A percentile compares a stretch with the other conserved stretches of the same genome.
Conservation (phyloP, 2,329 filamentous ascomycete genomes). For the Cyphellophora attinorum region DNA sequence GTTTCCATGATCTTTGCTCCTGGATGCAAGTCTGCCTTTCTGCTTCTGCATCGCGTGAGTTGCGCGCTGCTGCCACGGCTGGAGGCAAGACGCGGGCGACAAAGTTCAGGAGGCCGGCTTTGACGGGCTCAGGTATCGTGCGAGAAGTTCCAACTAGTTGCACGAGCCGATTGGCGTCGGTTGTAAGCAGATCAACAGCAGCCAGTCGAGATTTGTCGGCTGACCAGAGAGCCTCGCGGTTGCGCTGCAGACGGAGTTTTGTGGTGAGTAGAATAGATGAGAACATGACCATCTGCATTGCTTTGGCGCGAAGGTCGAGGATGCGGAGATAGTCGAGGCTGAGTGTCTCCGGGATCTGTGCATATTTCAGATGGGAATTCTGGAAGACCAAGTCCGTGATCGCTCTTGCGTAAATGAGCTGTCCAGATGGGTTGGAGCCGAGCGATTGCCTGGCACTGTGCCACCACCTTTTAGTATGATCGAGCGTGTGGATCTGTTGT, state of each 20-base stretch:
- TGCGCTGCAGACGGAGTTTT: slow-evolving; percentile 56
- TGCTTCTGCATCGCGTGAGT: slow-evolving; percentile 13
- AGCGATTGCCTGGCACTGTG: slow-evolving; percentile 8
- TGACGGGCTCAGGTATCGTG: slow-evolving; percentile 36
- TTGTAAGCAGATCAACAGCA: slow-evolving; percentile 29
- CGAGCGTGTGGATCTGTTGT: slow-evolving; percentile 40
- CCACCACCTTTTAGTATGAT: slow-evolving; percentile 38
- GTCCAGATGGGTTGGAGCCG: slow-evolving; percentile 6
- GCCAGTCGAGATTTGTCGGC: slow-evolving; percentile 50
- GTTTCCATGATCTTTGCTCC: slow-evolving; percentile 18
- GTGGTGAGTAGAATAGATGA: slow-evolving; percentile 55
- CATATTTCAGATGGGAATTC: slow-evolving; percentile 41
- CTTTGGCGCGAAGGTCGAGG: slow-evolving; percentile 41
- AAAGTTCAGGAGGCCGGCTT: slow-evolving; percentile 35
- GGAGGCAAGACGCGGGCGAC: slow-evolving; percentile 45
- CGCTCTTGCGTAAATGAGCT: slow-evolving; percentile 47
- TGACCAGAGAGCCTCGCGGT: slow-evolving; percentile 56
- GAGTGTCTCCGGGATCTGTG: slow-evolving; percentile 51
- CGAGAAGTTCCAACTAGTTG: slow-evolving; percentile 39
- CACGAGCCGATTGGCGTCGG: slow-evolving; percentile 30
- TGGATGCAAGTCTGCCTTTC: slow-evolving; percentile 24
- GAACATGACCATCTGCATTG: slow-evolving; percentile 49
- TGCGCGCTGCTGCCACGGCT: slow-evolving; percentile 32
- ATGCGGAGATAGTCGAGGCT: slow-evolving; percentile 47
- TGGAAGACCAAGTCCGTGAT: slow-evolving; percentile 48